phyloP scores from a whole-genome alignment of 306 rosid genomes.

The Corylus avellana region DNA sequence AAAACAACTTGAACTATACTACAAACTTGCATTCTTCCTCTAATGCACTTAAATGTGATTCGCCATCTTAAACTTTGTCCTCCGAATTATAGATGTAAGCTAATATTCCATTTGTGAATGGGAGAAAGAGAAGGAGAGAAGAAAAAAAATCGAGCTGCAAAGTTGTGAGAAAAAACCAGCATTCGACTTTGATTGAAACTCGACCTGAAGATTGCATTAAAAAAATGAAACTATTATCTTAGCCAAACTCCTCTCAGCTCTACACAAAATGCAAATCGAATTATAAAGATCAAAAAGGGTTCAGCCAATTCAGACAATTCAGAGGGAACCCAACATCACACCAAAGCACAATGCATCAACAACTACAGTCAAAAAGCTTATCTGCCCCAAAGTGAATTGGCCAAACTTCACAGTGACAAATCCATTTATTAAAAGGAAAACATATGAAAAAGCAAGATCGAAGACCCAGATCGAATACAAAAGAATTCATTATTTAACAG shows the following conservation, averaged over 20 bases:
- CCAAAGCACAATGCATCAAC: neutral
- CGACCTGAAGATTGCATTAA: neutral
- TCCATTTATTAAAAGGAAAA: neutral
- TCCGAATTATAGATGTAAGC: neutral
- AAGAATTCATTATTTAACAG: neutral
- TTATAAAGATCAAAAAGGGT: neutral
- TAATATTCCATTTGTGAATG: neutral
- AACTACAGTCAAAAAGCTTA: neutral
- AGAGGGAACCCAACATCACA: conserved; percentile 2
- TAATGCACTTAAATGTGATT: neutral
- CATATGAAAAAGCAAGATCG: neutral
- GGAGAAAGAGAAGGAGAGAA: neutral
- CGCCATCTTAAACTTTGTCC: neutral
- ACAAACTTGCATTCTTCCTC: conserved; percentile 1
- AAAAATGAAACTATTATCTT: neutral
- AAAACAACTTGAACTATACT: neutral
- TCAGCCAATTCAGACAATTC: neutral
- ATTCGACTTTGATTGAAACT: neutral
- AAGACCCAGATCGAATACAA: conserved; percentile 20
- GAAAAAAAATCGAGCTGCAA: neutral
- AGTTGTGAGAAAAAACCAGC: neutral
- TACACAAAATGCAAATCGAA: neutral
- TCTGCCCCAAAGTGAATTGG: neutral
- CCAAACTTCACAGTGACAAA: neutral
- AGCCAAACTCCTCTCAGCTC: conserved; percentile 1